Evolutionary conservation across 2,329 filamentous ascomycete genomes (phyloP), one percentile per base, ranked within the genome.

Genomic region (Neofusicoccum kwambonambiense): DNA sequence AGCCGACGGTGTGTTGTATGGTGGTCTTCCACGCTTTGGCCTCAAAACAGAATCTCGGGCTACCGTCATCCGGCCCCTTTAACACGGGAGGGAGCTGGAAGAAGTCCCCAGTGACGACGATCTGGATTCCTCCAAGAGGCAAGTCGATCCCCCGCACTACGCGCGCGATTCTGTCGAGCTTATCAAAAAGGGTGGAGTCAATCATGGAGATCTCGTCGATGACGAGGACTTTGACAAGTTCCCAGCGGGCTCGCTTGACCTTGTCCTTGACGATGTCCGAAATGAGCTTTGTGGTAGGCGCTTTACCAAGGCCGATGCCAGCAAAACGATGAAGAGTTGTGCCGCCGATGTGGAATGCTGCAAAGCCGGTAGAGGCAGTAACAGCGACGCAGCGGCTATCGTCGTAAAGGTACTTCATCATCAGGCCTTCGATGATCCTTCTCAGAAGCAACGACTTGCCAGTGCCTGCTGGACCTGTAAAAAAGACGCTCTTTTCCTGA

Each of bases 141-240:
- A 51, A 50, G 7, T 67, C 50, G 6, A 64, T 68, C 5, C 64
- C 62, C 49, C 75, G 69, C 2, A 75, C 75, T 27, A 67, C 72
- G 65, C 84, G 83, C 76, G 82, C 80, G 2, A 85, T 69, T 3
- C 69, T 71, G 64, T 84, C 83, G 12, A 86, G 73, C 12, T 85
- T 80, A 65, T 85, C 81, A 34, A 87, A 82, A 54, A 82, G 77
- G 6, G 80, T 71, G 62, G 82, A 85, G 57, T 87, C 84, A 0
- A 89, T 79, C 87, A 90, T 90, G 67, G 83, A 87, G 65, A 90
- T 85, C 73, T 90, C 88, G 68, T 90, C 87, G 15, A 90, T 85
- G 27, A 90, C 80, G 1, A 90, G 77, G 0, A 87, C 76, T 27
- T 75, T 72, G 0, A 78, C 77, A 1, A 51, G 69, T 0, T 39